Evolutionary conservation across 1,284 basidiomycete genomes (phyloP).

Genomic region (Pseudozyma tsukubaensis): DNA sequence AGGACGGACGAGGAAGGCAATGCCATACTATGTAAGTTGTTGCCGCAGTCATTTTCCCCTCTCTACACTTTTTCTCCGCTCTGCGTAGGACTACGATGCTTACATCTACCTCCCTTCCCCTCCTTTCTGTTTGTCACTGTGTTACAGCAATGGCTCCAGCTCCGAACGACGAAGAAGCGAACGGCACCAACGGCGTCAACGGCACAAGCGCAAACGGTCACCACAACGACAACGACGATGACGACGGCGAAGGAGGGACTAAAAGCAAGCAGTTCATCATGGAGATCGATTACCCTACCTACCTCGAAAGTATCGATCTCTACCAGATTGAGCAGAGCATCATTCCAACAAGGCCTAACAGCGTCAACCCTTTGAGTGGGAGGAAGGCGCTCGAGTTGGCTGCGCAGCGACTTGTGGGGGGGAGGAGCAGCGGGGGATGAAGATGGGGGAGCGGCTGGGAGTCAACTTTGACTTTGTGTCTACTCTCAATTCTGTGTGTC

Average conservation of each 20-base stretch:
- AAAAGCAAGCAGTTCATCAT: constrained; percentile 84
- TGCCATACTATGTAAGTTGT: constrained; percentile 77
- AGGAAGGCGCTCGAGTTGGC: constrained; percentile 5
- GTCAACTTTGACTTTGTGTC: too few relatives aligned
- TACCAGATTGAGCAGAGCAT: constrained; percentile 77
- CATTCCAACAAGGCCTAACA: constrained; percentile 68
- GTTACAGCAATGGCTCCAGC: background rate
- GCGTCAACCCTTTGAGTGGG: constrained; percentile 23
- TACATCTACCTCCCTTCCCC: too few relatives aligned
- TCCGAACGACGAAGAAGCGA: background rate
- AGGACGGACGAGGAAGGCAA: constrained; percentile 75
- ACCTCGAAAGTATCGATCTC: constrained; percentile 82
- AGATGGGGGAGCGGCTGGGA: background rate
- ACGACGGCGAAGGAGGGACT: constrained; percentile 60
- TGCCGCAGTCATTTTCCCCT: background rate
- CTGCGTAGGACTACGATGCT: background rate
- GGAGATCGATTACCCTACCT: constrained; percentile 84
- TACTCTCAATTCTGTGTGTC: too few relatives aligned
- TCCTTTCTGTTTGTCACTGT: too few relatives aligned
- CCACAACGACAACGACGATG: constrained; percentile 1
- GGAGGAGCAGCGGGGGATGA: background rate
- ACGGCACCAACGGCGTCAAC: background rate
- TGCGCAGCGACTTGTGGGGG: background rate
- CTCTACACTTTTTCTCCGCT: constrained; percentile 1
- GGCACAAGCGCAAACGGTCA: background rate